Percentiles rank a stretch among this genome's conserved stretches.
phyloP scores from a whole-genome alignment of 2,329 filamentous ascomycete genomes.

The Pseudogymnoascus sp. region DNA sequence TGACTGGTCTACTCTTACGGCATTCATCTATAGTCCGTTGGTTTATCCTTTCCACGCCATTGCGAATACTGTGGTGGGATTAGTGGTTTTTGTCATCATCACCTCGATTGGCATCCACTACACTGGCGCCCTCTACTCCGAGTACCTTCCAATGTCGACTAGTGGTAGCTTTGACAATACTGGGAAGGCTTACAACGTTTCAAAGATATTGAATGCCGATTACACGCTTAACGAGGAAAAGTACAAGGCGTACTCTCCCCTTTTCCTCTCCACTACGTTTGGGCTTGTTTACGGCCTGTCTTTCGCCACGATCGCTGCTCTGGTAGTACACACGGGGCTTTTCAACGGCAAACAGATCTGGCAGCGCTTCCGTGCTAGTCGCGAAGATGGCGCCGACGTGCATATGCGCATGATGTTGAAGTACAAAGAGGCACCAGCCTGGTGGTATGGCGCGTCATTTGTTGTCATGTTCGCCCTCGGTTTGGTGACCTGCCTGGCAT shows the following conservation, averaged over 20 bases:
- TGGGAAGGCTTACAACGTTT: slow-evolving; percentile 50
- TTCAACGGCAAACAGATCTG: slow-evolving; percentile 61
- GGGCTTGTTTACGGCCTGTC: slow-evolving; percentile 48
- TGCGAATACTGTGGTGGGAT: slow-evolving; percentile 44
- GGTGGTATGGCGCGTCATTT: slow-evolving; percentile 47
- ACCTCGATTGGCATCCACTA: slow-evolving; percentile 55
- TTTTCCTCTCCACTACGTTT: slow-evolving; percentile 56
- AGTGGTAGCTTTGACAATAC: slow-evolving; percentile 58
- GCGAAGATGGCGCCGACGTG: slow-evolving; percentile 39
- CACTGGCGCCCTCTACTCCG: slow-evolving; percentile 50
- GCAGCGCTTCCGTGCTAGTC: slow-evolving; percentile 25
- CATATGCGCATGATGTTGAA: slow-evolving; percentile 48
- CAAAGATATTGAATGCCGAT: slow-evolving; percentile 48
- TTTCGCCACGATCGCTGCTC: slow-evolving; percentile 54
- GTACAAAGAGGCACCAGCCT: slow-evolving; percentile 47
- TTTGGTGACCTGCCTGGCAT: slow-evolving; percentile 43
- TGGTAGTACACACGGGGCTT: slow-evolving; percentile 56
- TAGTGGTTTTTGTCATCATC: slow-evolving; percentile 53
- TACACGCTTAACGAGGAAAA: slow-evolving; percentile 51
- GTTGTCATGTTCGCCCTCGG: slow-evolving; percentile 40
- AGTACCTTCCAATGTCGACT: slow-evolving; percentile 55
- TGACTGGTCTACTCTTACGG: slow-evolving; percentile 65
- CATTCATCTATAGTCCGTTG: slow-evolving; percentile 55
- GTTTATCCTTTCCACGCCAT: slow-evolving; percentile 40
- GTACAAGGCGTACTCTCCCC: slow-evolving; percentile 57